Conservation (phyloP, 2,329 filamentous ascomycete species). For the Xylariaceae sp. region DNA sequence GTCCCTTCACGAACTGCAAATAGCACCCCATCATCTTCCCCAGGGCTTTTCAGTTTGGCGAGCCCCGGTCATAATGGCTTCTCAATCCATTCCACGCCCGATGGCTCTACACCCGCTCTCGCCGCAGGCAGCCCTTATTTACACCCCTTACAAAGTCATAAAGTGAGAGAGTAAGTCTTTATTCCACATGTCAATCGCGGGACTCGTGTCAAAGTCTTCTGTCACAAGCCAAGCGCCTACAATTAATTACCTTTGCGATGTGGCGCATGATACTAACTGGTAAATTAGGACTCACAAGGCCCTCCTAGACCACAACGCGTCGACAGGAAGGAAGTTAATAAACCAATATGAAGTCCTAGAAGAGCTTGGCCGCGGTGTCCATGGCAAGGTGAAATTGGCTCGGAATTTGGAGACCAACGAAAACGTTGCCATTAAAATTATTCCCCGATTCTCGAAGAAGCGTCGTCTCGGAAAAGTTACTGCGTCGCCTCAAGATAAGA, state of each 20-base stretch:
- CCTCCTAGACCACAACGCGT: constrained; percentile 79
- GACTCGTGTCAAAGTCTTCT: too few species aligned
- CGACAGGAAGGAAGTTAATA: constrained; percentile 90
- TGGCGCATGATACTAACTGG: constrained; percentile 10
- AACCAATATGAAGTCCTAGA: constrained; percentile 97
- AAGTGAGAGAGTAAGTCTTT: constrained; percentile 67
- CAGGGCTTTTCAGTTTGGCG: constrained; percentile 55
- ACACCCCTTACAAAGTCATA: constrained; percentile 66
- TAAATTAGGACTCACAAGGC: constrained; percentile 71
- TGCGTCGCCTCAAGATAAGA: constrained; percentile 66
- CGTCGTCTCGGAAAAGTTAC: constrained; percentile 81
- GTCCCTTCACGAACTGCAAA: constrained; percentile 44
- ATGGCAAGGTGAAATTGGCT: constrained; percentile 96
- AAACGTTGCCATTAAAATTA: constrained; percentile 96
- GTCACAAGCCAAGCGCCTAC: too few species aligned
- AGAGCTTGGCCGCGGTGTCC: constrained; percentile 90
- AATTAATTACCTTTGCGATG: background rate
- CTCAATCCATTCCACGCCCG: constrained; percentile 42
- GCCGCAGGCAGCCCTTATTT: constrained; percentile 54
- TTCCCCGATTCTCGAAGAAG: constrained; percentile 90
- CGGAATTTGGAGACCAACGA: constrained; percentile 69
- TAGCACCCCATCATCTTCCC: constrained; percentile 56
- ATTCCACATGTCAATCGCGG: constrained; percentile 3
- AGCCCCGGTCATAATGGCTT: constrained; percentile 38
- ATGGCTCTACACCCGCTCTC: constrained; percentile 48